phyloP scores from a whole-genome alignment of 2,329 filamentous ascomycete species.

The Phialocephala subalpina region DNA sequence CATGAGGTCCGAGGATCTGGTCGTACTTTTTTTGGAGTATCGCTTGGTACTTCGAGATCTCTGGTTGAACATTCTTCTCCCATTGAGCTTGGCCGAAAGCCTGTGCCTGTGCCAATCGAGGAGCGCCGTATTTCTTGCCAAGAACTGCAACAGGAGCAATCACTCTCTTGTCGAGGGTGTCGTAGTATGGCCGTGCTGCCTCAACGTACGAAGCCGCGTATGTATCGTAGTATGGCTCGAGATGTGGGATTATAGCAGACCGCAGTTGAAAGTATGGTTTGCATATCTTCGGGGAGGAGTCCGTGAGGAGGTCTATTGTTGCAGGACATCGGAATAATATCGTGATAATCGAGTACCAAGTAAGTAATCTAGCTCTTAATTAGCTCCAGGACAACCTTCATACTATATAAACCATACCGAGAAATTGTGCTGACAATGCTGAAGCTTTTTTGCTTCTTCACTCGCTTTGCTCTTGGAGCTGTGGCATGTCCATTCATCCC shows the following conservation, averaged over 20 bases:
- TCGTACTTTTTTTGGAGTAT: conserved; percentile 73
- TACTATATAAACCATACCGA: conserved; percentile 53
- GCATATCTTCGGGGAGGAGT: conserved; percentile 80
- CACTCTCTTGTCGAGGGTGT: conserved; percentile 66
- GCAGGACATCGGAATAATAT: conserved; percentile 84
- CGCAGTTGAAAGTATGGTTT: conserved; percentile 78
- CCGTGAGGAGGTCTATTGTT: conserved; percentile 70
- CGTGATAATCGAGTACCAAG: conserved; percentile 88
- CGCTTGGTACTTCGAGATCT: conserved; percentile 70
- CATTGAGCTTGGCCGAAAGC: conserved; percentile 76
- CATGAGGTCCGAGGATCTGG: conserved; percentile 74
- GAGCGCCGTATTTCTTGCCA: conserved; percentile 77
- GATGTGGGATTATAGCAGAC: conserved; percentile 71
- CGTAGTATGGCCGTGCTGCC: conserved; percentile 77
- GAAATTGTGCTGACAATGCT: conserved; percentile 58
- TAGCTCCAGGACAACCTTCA: conserved; percentile 3
- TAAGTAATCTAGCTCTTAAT: conserved; percentile 65
- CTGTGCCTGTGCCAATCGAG: conserved; percentile 72
- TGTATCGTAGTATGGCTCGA: conserved; percentile 84
- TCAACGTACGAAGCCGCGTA: conserved; percentile 88
- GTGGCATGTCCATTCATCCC: conserved; percentile 48
- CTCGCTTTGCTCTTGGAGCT: conserved; percentile 44
- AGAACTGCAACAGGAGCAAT: conserved; percentile 74
- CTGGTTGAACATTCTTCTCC: conserved; percentile 80
- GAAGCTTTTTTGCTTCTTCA: conserved; percentile 35